These are phyloP conservation scores for Solanum dulcamara DNA, from an alignment of 257 asterid species.

Conservation along the genomic window DNA sequence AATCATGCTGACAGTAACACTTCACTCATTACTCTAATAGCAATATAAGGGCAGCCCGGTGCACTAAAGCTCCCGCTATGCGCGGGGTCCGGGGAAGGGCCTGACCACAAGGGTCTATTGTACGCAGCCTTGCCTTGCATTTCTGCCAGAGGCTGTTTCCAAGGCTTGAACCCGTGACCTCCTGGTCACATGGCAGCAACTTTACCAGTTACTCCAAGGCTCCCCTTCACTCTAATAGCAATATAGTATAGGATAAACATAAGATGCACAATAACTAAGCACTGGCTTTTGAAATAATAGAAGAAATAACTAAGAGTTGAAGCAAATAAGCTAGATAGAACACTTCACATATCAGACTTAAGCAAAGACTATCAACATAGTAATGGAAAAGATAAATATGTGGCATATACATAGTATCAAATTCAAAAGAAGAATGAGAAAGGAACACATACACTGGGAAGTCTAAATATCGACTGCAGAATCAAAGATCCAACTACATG, in stretches of 20 bases:
- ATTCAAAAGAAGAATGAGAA: background rate
- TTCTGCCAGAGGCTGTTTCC: too few relatives aligned
- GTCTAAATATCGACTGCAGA: conserved; percentile 68
- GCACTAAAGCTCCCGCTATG: too few relatives aligned
- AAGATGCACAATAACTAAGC: background rate
- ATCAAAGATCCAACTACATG: conserved; percentile 82
- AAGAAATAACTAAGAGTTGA: background rate
- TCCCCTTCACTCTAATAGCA: background rate
- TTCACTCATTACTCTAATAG: background rate
- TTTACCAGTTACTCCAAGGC: too few relatives aligned
- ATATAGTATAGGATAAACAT: background rate
- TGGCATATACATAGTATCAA: background rate
- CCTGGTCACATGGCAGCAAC: too few relatives aligned
- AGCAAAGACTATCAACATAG: background rate
- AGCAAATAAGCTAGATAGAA: background rate
- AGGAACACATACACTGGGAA: conserved; percentile 55
- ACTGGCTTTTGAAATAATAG: background rate
- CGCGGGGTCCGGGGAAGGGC: too few relatives aligned
- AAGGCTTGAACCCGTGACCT: too few relatives aligned
- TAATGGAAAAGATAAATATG: background rate
- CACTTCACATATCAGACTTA: background rate
- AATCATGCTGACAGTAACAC: background rate
- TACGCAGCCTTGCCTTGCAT: too few relatives aligned
- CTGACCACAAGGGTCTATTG: too few relatives aligned
- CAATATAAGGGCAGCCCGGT: too few relatives aligned